A percentile compares a stretch with the other conserved stretches of the same genome.
These are phyloP conservation scores for Silene coronaria DNA, from an alignment of 179 eudicot genomes.

Conservation along the genomic window DNA sequence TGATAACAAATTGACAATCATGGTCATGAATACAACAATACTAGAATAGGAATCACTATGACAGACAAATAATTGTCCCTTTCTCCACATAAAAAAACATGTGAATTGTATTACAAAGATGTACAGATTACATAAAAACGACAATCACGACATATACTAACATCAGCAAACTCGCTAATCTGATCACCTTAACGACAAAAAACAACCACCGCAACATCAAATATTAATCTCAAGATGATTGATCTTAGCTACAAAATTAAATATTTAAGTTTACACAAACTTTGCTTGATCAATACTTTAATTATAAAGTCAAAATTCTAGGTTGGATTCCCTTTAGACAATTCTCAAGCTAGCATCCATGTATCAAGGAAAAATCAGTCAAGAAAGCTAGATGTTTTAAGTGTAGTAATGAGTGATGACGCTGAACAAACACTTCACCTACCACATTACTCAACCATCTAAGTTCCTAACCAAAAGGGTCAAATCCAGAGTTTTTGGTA, in stretches of 20 bases:
- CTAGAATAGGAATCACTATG: not conserved
- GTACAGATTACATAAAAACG: not conserved
- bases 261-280: not conserved
- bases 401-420: not conserved
- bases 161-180: not conserved
- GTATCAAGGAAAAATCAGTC: not conserved
- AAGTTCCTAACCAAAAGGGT: not conserved
- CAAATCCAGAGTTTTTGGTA: not conserved
- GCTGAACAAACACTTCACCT: not conserved
- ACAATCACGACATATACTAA: not conserved
- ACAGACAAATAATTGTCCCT: not conserved
- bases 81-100: not conserved
- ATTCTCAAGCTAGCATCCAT: not conserved
- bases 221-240: not conserved
- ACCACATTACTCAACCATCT: conserved; percentile 12
- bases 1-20: not conserved
- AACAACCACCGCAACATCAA: not conserved
- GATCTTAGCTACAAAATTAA: not conserved
- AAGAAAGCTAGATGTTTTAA: not conserved
- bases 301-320: conserved; percentile 2
- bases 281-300: not conserved
- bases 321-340: not conserved
- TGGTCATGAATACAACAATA: not conserved
- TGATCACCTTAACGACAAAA: not conserved
- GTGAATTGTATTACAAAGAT: not conserved